Percentiles rank a stretch among this genome's conserved stretches.
Evolutionary conservation across 2,329 filamentous ascomycete species (phyloP).

Genomic region (Ustulina deusta): DNA sequence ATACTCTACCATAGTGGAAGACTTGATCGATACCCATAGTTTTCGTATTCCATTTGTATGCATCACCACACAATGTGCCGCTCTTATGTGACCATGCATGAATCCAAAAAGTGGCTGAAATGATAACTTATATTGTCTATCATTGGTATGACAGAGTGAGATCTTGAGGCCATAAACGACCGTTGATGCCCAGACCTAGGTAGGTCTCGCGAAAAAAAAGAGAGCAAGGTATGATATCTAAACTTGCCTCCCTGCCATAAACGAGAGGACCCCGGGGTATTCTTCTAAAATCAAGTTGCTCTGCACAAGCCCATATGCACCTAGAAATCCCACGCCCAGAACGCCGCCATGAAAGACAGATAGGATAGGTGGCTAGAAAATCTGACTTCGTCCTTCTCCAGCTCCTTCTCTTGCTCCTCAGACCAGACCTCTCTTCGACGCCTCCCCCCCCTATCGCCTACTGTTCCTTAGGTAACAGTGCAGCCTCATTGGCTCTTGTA

Average conservation of each 20-base stretch:
- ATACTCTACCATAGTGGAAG: background rate
- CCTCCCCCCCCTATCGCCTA: background rate
- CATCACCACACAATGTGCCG: background rate
- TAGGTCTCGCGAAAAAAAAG: conserved; percentile 17
- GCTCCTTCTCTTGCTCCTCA: background rate
- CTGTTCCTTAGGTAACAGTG: background rate
- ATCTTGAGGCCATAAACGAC: conserved; percentile 5
- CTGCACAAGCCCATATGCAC: conserved; percentile 26
- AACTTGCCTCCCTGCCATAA: conserved; percentile 25
- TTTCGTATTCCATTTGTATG: background rate
- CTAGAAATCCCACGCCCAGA: conserved; percentile 17
- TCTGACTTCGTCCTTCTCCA: no score
- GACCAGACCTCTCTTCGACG: background rate
- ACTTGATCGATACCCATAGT: conserved; percentile 1
- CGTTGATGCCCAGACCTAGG: conserved; percentile 5
- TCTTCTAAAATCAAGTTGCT: conserved; percentile 29
- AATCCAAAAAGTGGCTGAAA: background rate
- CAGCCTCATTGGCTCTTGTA: background rate
- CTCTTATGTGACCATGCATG: background rate
- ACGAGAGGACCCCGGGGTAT: conserved; percentile 40
- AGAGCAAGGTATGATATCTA: conserved; percentile 20
- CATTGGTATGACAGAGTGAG: conserved; percentile 9
- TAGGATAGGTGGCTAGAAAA: background rate
- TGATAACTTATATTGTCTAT: conserved; percentile 7
- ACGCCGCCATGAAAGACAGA: conserved; percentile 22